Percentiles rank a stretch among this genome's conserved stretches.
Conservation (phyloP, 2,329 filamentous ascomycete genomes). For the Capronia epimyces region DNA sequence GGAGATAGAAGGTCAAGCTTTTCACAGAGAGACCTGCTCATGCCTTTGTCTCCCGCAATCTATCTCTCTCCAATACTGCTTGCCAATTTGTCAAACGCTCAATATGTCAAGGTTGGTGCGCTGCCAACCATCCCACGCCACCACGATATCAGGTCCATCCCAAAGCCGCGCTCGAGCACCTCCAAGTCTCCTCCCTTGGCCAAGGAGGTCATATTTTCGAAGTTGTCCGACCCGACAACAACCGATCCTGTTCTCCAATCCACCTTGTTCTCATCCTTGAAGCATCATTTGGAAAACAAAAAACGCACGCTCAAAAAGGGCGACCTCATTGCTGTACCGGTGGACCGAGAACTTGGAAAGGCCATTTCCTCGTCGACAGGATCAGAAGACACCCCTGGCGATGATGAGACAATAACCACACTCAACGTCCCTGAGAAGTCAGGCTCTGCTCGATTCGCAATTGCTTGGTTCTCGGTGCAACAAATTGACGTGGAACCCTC, state of each 20-base stretch:
- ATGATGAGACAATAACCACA: conserved; percentile 61
- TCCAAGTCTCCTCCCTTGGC: conserved; percentile 53
- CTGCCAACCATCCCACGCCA: conserved; percentile 33
- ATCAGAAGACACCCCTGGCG: conserved; percentile 55
- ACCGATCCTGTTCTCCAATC: conserved; percentile 81
- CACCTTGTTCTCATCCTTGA: conserved; percentile 77
- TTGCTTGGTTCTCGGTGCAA: conserved; percentile 79
- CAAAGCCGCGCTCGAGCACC: conserved; percentile 18
- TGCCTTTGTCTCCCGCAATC: conserved; percentile 53
- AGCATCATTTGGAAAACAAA: conserved; percentile 79
- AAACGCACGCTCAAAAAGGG: conserved; percentile 77
- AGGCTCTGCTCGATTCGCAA: conserved; percentile 15
- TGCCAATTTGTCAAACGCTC: conserved; percentile 73
- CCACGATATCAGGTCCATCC: conserved; percentile 15
- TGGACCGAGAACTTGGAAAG: conserved; percentile 78
- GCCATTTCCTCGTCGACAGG: conserved; percentile 67
- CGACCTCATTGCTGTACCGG: conserved; percentile 80
- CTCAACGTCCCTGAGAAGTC: conserved; percentile 31
- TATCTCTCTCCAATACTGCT: conserved; percentile 83
- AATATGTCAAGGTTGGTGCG: conserved; percentile 72
- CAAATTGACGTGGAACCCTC: conserved; percentile 19
- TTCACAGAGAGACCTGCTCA: conserved; percentile 41
- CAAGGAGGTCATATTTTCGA: conserved; percentile 78
- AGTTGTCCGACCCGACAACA: conserved; percentile 81
- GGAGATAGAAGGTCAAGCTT: conserved; percentile 51